Evolutionary conservation across 2,329 filamentous ascomycete genomes (phyloP).

Genomic region (Ceratocystis eucalypticola): DNA sequence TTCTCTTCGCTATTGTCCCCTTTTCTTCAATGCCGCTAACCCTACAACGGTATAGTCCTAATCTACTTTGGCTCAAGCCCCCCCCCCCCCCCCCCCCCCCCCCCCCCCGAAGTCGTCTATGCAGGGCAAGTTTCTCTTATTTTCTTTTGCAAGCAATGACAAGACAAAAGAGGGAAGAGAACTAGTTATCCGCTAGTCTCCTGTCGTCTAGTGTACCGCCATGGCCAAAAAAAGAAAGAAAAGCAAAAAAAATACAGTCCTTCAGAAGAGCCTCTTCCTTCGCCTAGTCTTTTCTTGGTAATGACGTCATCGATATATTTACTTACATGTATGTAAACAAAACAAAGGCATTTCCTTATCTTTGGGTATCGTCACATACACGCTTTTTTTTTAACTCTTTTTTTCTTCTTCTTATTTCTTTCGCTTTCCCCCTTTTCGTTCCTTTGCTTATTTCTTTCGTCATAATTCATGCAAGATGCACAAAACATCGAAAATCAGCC

Average conservation of each 20-base stretch:
- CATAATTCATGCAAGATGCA: background rate
- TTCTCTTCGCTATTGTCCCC: background rate
- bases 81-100: too few relatives aligned
- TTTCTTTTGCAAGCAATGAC: background rate
- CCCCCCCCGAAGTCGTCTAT: too few relatives aligned
- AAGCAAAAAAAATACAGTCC: background rate
- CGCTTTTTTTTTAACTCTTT: background rate
- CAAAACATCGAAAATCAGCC: background rate
- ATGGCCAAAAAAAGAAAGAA: background rate
- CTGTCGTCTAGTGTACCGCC: background rate
- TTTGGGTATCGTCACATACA: background rate
- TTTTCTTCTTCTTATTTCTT: background rate
- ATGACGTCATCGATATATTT: background rate
- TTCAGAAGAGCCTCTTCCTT: background rate
- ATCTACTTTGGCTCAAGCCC: background rate
- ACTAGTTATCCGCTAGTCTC: background rate
- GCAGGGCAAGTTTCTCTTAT: too few relatives aligned
- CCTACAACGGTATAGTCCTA: background rate
- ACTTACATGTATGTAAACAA: background rate
- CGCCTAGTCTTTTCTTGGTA: background rate
- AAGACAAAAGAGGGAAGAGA: background rate
- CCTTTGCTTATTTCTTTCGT: background rate
- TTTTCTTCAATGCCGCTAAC: background rate
- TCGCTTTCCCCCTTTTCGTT: background rate
- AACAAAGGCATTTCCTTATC: background rate